Evolutionary conservation across 495 filamentous ascomycete genomes (phyloP).

Genomic region (Parathielavia appendiculata): DNA sequence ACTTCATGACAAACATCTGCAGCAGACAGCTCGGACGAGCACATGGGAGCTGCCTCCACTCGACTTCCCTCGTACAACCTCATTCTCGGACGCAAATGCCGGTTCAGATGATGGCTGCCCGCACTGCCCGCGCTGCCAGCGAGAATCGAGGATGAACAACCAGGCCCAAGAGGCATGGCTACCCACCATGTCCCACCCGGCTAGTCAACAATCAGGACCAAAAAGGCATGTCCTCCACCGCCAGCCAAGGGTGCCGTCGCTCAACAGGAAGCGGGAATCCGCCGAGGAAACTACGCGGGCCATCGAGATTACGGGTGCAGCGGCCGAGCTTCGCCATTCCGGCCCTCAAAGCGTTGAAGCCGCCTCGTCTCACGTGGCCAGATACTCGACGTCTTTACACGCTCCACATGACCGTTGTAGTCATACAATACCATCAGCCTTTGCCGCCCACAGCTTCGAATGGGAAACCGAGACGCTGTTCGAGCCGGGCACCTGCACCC

Average conservation of each 20-base stretch:
- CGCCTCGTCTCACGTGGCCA: background rate
- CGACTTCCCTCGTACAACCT: background rate
- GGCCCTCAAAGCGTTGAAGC: background rate
- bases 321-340: slow-evolving; percentile 13
- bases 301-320: slow-evolving; percentile 6
- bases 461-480: slow-evolving; percentile 13
- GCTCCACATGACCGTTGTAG: background rate
- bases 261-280: background rate
- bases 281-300: background rate
- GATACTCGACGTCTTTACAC: no score
- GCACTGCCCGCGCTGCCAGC: background rate
- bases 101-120: no score
- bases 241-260: background rate
- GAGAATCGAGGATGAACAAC: background rate
- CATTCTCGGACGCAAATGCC: no score
- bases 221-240: slow-evolving; percentile 4
- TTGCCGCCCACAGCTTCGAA: background rate
- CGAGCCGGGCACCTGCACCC: background rate
- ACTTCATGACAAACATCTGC: background rate
- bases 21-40: background rate
- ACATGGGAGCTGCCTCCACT: background rate
- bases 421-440: background rate
- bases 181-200: background rate
- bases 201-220: background rate
- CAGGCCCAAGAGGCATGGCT: background rate